Percentiles rank a stretch among this genome's conserved stretches.
These are phyloP conservation scores for Ephemerocybe angulata DNA, from an alignment of 768 basidiomycete species.

Conservation along the genomic window DNA sequence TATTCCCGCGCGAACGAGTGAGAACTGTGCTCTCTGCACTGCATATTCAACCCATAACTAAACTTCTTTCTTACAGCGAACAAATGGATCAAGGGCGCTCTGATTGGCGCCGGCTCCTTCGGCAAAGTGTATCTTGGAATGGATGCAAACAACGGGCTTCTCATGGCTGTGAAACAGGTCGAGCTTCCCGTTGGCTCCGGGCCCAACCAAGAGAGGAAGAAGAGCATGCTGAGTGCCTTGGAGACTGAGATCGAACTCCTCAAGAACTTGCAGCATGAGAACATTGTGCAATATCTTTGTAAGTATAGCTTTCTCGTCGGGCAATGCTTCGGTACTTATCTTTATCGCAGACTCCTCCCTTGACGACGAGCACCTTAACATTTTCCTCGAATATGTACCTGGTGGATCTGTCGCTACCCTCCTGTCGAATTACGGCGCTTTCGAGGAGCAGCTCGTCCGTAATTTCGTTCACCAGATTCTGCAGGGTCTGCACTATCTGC, in stretches of 20 bases:
- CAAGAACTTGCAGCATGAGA: slow-evolving; percentile 88
- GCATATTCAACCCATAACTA: too few relatives aligned
- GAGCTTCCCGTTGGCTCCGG: slow-evolving; percentile 81
- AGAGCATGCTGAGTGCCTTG: slow-evolving; percentile 86
- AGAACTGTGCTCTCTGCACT: neutral
- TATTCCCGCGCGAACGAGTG: slow-evolving; percentile 26
- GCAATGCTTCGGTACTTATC: neutral
- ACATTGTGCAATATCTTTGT: slow-evolving; percentile 99
- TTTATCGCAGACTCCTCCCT: slow-evolving; percentile 76
- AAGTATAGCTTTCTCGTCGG: slow-evolving; percentile 26
- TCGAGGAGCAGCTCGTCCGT: slow-evolving; percentile 87
- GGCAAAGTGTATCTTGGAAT: slow-evolving; percentile 95
- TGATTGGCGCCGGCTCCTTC: slow-evolving; percentile 93
- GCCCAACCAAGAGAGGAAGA: slow-evolving; percentile 88
- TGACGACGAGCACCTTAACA: slow-evolving; percentile 88
- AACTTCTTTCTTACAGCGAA: slow-evolving; percentile 47
- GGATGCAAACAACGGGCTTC: slow-evolving; percentile 83
- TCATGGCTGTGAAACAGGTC: slow-evolving; percentile 99
- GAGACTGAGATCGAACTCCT: slow-evolving; percentile 94
- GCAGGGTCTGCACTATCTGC: slow-evolving; percentile 84
- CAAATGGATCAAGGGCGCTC: slow-evolving; percentile 96
- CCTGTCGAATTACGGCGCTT: slow-evolving; percentile 87
- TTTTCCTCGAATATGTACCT: slow-evolving; percentile 96
- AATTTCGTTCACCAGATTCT: slow-evolving; percentile 93
- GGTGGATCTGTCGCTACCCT: slow-evolving; percentile 92